Percentiles rank a stretch among this genome's conserved stretches.
Conservation (phyloP, 164 flowering plant species). For the Euptelea pleiosperma region DNA sequence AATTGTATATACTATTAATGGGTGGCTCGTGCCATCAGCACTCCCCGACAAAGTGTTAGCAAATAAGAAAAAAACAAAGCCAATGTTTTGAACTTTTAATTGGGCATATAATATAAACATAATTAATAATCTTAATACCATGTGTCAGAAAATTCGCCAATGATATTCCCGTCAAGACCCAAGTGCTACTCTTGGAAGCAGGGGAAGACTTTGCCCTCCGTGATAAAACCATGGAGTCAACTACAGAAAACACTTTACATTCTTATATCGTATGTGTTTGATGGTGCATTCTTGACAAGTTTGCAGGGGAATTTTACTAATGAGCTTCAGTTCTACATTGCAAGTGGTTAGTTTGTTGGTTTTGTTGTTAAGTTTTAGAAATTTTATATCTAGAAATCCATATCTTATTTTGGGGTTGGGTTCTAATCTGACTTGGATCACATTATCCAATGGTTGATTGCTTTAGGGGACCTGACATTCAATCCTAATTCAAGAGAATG, state of each 20-base stretch:
- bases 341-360: conserved; percentile 48
- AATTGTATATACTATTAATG: too few relatives aligned
- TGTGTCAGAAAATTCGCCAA: conserved; percentile 42
- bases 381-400: neutral
- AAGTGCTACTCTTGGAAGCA: conserved; percentile 65
- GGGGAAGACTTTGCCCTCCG: conserved; percentile 37
- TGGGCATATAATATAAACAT: too few relatives aligned
- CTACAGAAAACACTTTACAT: conserved; percentile 36
- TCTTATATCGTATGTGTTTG: conserved; percentile 57
- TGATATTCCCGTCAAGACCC: conserved; percentile 74
- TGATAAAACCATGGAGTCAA: conserved; percentile 23
- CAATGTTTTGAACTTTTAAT: too few relatives aligned
- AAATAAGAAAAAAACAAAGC: too few relatives aligned
- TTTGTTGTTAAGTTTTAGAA: neutral
- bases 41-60: too few relatives aligned
- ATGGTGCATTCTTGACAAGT: conserved; percentile 58
- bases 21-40: too few relatives aligned
- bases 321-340: conserved; percentile 67
- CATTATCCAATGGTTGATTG: neutral
- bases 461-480: conserved; percentile 59
- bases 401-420: neutral
- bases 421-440: neutral
- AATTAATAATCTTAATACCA: too few relatives aligned
- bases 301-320: conserved; percentile 63
- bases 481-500: too few relatives aligned